phyloP scores from a whole-genome alignment of 2,329 filamentous ascomycete genomes.

The Thielaviopsis musarum region DNA sequence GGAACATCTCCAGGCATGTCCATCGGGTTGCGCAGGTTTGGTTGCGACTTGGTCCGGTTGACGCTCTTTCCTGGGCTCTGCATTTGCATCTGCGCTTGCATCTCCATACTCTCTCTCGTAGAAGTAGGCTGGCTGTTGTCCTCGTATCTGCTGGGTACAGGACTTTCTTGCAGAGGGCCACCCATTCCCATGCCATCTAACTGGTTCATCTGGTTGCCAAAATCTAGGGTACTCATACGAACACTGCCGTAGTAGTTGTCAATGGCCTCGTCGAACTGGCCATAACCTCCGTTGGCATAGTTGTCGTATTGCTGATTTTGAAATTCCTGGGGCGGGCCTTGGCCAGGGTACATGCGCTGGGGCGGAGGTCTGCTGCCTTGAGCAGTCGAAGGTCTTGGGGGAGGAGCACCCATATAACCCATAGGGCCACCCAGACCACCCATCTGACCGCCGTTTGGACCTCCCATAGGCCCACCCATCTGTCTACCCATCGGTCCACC shows the following conservation, averaged over 20 bases:
- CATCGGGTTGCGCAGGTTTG: constrained; percentile 50
- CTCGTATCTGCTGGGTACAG: constrained; percentile 11
- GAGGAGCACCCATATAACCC: constrained; percentile 16
- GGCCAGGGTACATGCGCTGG: constrained; percentile 33
- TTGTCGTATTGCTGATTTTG: constrained; percentile 9
- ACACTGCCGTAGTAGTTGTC: constrained; percentile 16
- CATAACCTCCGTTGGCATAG: constrained; percentile 9
- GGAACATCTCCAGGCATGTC: constrained; percentile 55
- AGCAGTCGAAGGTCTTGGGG: constrained; percentile 31
- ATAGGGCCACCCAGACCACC: background rate
- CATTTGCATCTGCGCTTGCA: background rate
- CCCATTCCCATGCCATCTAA: constrained; percentile 4
- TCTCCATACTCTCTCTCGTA: background rate
- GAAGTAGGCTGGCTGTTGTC: background rate
- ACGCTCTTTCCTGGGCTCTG: constrained; percentile 31
- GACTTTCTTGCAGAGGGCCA: constrained; percentile 2
- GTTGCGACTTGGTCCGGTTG: constrained; percentile 48
- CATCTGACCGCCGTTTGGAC: background rate
- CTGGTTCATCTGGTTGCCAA: constrained; percentile 12
- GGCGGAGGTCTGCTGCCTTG: constrained; percentile 34
- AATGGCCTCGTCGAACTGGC: constrained; percentile 15
- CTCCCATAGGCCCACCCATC: too few species aligned
- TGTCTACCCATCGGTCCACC: constrained; percentile 15
- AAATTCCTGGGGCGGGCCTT: constrained; percentile 21
- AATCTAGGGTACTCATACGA: constrained; percentile 17